Base-by-base conservation (phyloP, 805 yeast genomes). In the Saturnispora hagleri region DNA sequence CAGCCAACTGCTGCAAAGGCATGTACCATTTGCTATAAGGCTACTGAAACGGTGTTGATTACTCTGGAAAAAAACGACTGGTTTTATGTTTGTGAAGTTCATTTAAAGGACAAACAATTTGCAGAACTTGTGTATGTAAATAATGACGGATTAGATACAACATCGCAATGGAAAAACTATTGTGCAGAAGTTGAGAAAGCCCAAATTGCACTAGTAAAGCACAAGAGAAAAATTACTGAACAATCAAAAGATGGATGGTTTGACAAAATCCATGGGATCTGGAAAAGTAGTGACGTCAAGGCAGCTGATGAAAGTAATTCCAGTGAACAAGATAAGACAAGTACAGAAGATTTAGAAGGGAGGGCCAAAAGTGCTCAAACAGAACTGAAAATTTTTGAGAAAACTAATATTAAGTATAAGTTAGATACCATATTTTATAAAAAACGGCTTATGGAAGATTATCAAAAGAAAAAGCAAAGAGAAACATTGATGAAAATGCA, bases 21-120 rank as follows among this genome's bases (percentile, higher is more conserved):
- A 1, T 80, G 85, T 59, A 55, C 54, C 20, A 62, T 79, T 13
- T 80, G 85, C 65, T 78, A 66, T 62, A 77, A 76, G 55, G 74
- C 80, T 1, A 64, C 80, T 0, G 47, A 64, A 5, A 58, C 72
- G 0, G 84, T 79, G 12, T 60, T 80, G 33, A 62, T 80, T 7
- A 65, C 79, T 2, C 35, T 57, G 51, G 60, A 75, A 38, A 55
- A 72, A 3, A 64, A 73, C 15, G 84, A 79, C 59, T 79, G 77
- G 68, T 76, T 80, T 59, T 79, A 77, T 58, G 65, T 74, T 3
- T 80, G 84, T 60, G 64, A 65, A 6, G 49, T 65, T 4, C 84
- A 80, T 62, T 61, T 79, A 46, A 59, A 60, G 26, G 84, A 80
- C 59, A 64, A 59, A 12, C 65, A 69, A 36, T 78, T 76, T 58